A percentile compares a stretch with the other conserved stretches of the same genome.
Evolutionary conservation across 257 asterid species (phyloP).

Genomic region (Solanum sejunctum): DNA sequence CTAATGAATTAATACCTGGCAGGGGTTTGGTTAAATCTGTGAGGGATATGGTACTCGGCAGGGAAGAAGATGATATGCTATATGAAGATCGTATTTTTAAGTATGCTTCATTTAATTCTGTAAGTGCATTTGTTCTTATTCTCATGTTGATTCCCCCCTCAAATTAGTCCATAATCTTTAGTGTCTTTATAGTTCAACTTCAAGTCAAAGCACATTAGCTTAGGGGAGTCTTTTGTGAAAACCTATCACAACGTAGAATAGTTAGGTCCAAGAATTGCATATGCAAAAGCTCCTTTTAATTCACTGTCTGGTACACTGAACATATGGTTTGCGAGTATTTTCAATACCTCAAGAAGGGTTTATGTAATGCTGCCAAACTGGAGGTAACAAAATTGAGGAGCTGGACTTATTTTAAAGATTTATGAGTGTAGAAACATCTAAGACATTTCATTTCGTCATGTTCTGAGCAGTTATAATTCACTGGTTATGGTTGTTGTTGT

Average conservation of each 20-base stretch:
- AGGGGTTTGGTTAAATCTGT: constrained; percentile 71
- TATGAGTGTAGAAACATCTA: not conserved
- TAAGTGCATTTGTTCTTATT: constrained; percentile 22
- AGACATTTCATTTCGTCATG: not conserved
- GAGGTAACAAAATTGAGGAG: not conserved
- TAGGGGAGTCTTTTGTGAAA: not conserved
- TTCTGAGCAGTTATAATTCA: not conserved
- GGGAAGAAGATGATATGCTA: constrained; percentile 78
- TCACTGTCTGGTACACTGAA: not conserved
- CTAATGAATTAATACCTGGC: constrained; percentile 36
- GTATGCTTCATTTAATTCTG: constrained; percentile 82
- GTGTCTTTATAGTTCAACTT: not conserved
- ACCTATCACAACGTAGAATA: not conserved
- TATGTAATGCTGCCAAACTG: not conserved
- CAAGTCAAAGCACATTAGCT: not conserved
- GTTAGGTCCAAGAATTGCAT: not conserved
- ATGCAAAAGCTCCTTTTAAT: not conserved
- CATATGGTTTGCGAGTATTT: not conserved
- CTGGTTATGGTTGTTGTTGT: not conserved
- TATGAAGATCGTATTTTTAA: constrained; percentile 90
- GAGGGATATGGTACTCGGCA: constrained; percentile 61
- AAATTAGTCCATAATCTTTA: not conserved
- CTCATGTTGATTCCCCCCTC: not conserved
- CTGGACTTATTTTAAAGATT: not conserved
- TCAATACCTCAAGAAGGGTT: not conserved